Percentiles rank a stretch among this genome's conserved stretches.
These are phyloP conservation scores for Passalora sequoiae DNA, from an alignment of 2,329 filamentous ascomycete genomes.

Conservation along the genomic window DNA sequence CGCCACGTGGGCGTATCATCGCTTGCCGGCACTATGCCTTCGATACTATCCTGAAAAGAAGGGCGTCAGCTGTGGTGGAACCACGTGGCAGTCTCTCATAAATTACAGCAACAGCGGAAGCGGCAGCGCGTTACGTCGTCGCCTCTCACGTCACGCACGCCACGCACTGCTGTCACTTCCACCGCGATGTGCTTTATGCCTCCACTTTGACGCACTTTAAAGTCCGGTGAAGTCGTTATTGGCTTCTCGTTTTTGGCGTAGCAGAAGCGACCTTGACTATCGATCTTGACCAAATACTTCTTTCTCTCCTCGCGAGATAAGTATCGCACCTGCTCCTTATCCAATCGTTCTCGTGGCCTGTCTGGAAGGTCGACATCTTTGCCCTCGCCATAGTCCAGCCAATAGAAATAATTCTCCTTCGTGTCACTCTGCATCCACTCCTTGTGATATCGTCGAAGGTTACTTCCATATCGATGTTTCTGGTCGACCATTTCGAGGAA, in stretches of 20 bases:
- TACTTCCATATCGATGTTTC: constrained; percentile 83
- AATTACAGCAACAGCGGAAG: no score
- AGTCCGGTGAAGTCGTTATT: constrained; percentile 71
- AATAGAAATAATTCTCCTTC: constrained; percentile 87
- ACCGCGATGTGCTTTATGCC: no score
- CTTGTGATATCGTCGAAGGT: constrained; percentile 73
- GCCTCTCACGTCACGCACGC: no score
- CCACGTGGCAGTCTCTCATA: no score
- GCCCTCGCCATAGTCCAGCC: constrained; percentile 80
- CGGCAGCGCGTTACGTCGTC: no score
- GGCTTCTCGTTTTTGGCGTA: constrained; percentile 78
- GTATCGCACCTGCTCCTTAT: constrained; percentile 76
- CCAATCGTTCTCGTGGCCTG: constrained; percentile 68
- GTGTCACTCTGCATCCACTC: constrained; percentile 76
- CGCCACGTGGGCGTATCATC: constrained; percentile 43
- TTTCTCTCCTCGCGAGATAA: constrained; percentile 74
- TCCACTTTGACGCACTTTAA: no score
- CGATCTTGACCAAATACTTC: constrained; percentile 73
- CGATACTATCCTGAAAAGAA: constrained; percentile 74
- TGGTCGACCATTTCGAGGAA: constrained; percentile 68
- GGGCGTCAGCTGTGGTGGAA: no score
- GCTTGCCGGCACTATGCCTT: constrained; percentile 50
- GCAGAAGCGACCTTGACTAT: constrained; percentile 67
- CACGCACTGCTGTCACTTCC: no score
- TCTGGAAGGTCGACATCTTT: constrained; percentile 62